Conservation (phyloP, 257 asterid genomes). For the Fraxinus pennsylvanica region DNA sequence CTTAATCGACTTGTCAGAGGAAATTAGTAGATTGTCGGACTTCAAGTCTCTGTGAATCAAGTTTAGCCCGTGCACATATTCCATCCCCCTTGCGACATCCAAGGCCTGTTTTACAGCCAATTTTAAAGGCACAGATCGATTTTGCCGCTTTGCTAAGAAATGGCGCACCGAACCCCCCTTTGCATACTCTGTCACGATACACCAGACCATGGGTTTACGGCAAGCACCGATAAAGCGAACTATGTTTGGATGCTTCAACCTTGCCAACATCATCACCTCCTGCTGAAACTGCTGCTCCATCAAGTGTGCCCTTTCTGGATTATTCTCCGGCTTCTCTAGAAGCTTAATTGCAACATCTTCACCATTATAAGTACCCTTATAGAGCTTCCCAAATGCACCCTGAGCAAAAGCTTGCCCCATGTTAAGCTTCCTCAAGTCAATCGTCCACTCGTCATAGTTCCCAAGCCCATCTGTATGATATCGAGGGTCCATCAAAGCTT, state of each 20-base stretch:
- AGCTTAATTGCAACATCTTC: conserved; percentile 72
- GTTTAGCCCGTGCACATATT: conserved; percentile 32
- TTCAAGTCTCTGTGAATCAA: conserved; percentile 38
- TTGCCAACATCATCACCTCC: conserved; percentile 70
- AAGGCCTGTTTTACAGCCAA: conserved; percentile 38
- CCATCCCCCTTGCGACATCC: conserved; percentile 40
- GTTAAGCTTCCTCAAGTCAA: conserved; percentile 60
- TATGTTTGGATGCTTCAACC: conserved; percentile 56
- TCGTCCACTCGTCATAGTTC: conserved; percentile 59
- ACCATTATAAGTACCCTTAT: conserved; percentile 54
- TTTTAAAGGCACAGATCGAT: conserved; percentile 35
- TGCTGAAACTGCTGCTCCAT: conserved; percentile 75
- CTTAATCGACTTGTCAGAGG: conserved; percentile 34
- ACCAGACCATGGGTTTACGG: conserved; percentile 65
- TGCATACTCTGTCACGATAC: conserved; percentile 40
- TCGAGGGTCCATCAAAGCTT: conserved; percentile 55
- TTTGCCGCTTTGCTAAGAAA: conserved; percentile 32
- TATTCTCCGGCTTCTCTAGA: conserved; percentile 65
- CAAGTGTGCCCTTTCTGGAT: conserved; percentile 49
- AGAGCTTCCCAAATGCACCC: conserved; percentile 69
- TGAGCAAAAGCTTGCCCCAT: conserved; percentile 76
- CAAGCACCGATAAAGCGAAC: conserved; percentile 67
- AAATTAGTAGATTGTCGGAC: conserved; percentile 36
- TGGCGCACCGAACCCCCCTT: conserved; percentile 40
- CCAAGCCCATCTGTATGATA: conserved; percentile 60